Base-by-base conservation (phyloP, 805 yeast genomes). In the Schizosaccharomyces lindneri region DNA sequence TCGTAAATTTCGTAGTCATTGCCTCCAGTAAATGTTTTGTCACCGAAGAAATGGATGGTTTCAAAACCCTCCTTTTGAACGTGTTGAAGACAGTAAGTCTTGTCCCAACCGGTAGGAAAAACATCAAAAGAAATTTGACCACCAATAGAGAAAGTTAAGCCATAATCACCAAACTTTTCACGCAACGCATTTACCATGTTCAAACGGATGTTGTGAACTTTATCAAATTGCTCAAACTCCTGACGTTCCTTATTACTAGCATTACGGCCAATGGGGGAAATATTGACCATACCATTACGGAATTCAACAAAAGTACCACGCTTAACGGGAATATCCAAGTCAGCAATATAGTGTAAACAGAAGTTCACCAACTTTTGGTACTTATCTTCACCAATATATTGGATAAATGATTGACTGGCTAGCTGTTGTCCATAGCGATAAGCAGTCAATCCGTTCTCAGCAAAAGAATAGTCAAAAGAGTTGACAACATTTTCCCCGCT, bases 81-180 rank as follows among this genome's bases (percentile, higher is more conserved):
- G 75, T 90, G 98, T 75, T 84, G 88, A 72, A 93, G 81, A 75
- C 95, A 87, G 78, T 90, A 93, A 65, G 99, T 93, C 81, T 93
- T 93, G 76, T 93, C 99, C 99, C 99, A 93, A 71, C 99, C 98
- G 65, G 96, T 87, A 78, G 99, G 99, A 90, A 93, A 93, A 66
- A 93, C 97, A 71, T 93, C 99, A 70, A 93, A 93, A 43, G 97
- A 90, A 73, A 93, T 93, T 80, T 93, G 97, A 68, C 99, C 99
- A 74, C 99, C 99, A 66, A 93, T 93, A 64, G 98, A 93, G 80
- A 85, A 93, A 67, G 97, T 90, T 71, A 93, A 80, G 62, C 84
- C 85, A 69, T 78, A 78, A 74, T 89, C 90, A 63, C 90, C 74
- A 79, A 93, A 93, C 70, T 82, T 80, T 71, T 81, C 80, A 75